These are phyloP conservation scores for Desmodesmus armatus DNA, from an alignment of 139 green algal genomes.

Conservation along the genomic window DNA sequence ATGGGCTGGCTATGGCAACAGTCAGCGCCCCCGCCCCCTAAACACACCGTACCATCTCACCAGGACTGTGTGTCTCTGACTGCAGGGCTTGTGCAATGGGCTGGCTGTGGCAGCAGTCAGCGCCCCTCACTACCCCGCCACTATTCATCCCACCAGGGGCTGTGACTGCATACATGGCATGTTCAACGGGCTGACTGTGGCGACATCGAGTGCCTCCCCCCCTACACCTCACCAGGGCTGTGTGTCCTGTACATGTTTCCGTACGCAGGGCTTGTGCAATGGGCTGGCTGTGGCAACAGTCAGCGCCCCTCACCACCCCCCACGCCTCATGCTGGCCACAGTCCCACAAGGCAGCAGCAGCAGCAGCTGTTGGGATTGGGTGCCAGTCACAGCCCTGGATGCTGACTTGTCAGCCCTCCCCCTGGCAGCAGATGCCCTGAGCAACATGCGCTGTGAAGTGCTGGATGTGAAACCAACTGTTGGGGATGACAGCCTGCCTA, in stretches of 20 bases:
- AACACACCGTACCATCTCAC: too few species aligned
- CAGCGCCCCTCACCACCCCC: slow-evolving; percentile 27
- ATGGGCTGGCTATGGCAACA: too few species aligned
- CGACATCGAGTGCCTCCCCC: too few species aligned
- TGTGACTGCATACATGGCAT: too few species aligned
- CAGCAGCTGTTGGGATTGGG: slow-evolving; percentile 25
- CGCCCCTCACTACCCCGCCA: slow-evolving; percentile 19
- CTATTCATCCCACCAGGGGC: too few species aligned
- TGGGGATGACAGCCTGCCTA: not conserved
- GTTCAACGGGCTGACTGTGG: too few species aligned
- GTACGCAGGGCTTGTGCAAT: slow-evolving; percentile 43
- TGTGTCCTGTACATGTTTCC: not conserved
- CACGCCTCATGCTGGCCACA: slow-evolving; percentile 33
- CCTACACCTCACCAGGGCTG: too few species aligned
- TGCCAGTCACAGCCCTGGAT: not conserved
- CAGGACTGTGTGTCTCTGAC: too few species aligned
- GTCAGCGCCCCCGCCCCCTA: too few species aligned
- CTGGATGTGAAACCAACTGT: slow-evolving; percentile 31
- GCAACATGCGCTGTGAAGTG: slow-evolving; percentile 15
- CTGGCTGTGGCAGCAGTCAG: slow-evolving; percentile 33
- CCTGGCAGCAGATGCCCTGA: slow-evolving; percentile 25
- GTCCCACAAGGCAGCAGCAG: not conserved
- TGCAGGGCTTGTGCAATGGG: slow-evolving; percentile 44
- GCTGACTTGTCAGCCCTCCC: slow-evolving; percentile 38
- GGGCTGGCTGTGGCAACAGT: slow-evolving; percentile 32